Percentiles rank a stretch among this genome's conserved stretches.
Evolutionary conservation across 805 yeast genomes (phyloP).

Genomic region (Candida adriatica): DNA sequence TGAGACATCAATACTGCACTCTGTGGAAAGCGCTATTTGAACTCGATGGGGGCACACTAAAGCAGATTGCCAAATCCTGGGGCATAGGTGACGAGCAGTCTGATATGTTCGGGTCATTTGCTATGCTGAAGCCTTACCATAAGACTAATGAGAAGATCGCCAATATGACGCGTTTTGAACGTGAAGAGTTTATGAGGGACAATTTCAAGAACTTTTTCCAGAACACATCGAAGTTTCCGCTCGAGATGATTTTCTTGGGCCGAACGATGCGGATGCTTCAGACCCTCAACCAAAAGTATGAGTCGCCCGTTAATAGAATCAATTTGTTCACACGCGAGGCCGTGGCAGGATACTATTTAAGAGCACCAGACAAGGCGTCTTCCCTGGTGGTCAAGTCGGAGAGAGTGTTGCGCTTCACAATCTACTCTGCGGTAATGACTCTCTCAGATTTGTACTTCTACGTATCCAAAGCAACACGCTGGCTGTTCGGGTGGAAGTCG

Average conservation of each 20-base stretch:
- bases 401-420: slow-evolving; percentile 16
- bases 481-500: slow-evolving; percentile 17
- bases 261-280: slow-evolving; percentile 73
- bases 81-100: slow-evolving; percentile 54
- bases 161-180: slow-evolving; percentile 31
- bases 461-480: slow-evolving; percentile 14
- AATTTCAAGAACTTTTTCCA: slow-evolving; percentile 48
- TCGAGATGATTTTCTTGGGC: slow-evolving; percentile 56
- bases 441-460: slow-evolving; percentile 18
- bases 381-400: slow-evolving; percentile 2
- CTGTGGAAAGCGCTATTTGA: slow-evolving; percentile 61
- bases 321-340: slow-evolving; percentile 58
- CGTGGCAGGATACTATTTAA: slow-evolving; percentile 21
- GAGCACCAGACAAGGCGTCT: slow-evolving; percentile 6
- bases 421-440: slow-evolving; percentile 16
- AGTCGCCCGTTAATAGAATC: slow-evolving; percentile 70
- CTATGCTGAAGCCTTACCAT: slow-evolving; percentile 41
- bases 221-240: slow-evolving; percentile 61
- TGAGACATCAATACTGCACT: slow-evolving; percentile 48
- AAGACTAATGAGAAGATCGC: slow-evolving; percentile 23
- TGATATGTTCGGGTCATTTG: slow-evolving; percentile 53
- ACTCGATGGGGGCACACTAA: slow-evolving; percentile 41
- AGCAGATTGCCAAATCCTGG: slow-evolving; percentile 49
- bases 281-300: slow-evolving; percentile 55
- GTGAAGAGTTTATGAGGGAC: slow-evolving; percentile 36